phyloP scores from a whole-genome alignment of 495 filamentous ascomycete genomes.

The Trichoderma asperelloides region DNA sequence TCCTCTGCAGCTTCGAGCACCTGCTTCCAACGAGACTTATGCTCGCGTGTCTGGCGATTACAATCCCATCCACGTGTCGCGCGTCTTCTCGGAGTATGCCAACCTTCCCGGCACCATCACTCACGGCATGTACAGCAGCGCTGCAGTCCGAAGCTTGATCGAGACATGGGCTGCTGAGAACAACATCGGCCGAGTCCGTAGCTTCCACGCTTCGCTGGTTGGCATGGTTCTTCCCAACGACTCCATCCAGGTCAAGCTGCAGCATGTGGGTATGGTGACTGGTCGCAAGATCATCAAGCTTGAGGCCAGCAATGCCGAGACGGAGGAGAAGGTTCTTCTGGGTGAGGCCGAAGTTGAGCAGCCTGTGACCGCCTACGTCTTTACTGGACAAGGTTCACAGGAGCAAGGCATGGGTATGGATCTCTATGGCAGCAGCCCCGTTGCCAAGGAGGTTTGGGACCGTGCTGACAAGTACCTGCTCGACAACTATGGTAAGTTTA shows the following conservation, averaged over 20 bases:
- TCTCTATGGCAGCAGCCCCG: slow-evolving; percentile 81
- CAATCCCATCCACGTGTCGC: slow-evolving; percentile 97
- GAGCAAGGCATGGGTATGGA: slow-evolving; percentile 99
- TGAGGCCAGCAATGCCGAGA: slow-evolving; percentile 85
- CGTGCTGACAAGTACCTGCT: slow-evolving; percentile 95
- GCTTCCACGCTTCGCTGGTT: slow-evolving; percentile 88
- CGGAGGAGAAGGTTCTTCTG: slow-evolving; percentile 87
- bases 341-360: slow-evolving; percentile 98
- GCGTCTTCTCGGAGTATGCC: slow-evolving; percentile 91
- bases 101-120: slow-evolving; percentile 94
- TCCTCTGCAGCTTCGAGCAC: slow-evolving; percentile 74
- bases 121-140: slow-evolving; percentile 98
- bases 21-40: slow-evolving; percentile 96
- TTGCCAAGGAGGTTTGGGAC: slow-evolving; percentile 97
- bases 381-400: slow-evolving; percentile 95
- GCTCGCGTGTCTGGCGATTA: slow-evolving; percentile 95
- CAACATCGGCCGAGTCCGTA: slow-evolving; percentile 91
- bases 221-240: slow-evolving; percentile 98
- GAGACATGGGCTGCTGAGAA: slow-evolving; percentile 99
- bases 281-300: slow-evolving; percentile 99
- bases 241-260: slow-evolving; percentile 82
- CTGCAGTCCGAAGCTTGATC: slow-evolving; percentile 92
- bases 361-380: slow-evolving; percentile 93
- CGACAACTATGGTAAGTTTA: slow-evolving; percentile 83
- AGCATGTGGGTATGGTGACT: slow-evolving; percentile 95